Evolutionary conservation across 2,329 filamentous ascomycete species (phyloP).

Genomic region (Fusarium musae): DNA sequence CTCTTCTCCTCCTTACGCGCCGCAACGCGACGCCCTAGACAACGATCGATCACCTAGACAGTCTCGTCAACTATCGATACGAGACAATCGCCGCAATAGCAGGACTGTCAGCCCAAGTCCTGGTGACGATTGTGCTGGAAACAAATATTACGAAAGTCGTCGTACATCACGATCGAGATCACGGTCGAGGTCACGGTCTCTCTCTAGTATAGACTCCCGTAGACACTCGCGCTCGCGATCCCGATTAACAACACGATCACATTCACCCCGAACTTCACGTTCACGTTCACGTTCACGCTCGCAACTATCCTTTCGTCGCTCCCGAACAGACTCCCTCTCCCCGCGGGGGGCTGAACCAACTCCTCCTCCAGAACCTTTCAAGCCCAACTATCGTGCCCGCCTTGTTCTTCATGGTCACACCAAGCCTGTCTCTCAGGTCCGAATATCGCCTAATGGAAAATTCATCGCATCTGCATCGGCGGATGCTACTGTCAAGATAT

Average conservation of each 20-base stretch:
- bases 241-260: slow-evolving; percentile 45
- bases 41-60: slow-evolving; percentile 12
- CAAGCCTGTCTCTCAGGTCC: slow-evolving; percentile 82
- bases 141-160: slow-evolving; percentile 45
- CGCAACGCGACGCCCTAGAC: slow-evolving; percentile 34
- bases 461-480: slow-evolving; percentile 93
- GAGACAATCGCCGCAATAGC: slow-evolving; percentile 31
- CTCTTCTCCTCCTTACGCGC: slow-evolving; percentile 44
- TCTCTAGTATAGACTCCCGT: slow-evolving; percentile 52
- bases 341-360: slow-evolving; percentile 46
- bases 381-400: slow-evolving; percentile 74
- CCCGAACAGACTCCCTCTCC: slow-evolving; percentile 46
- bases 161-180: slow-evolving; percentile 49
- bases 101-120: slow-evolving; percentile 43
- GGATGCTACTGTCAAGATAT: slow-evolving; percentile 91
- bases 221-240: slow-evolving; percentile 49
- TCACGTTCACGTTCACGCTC: slow-evolving; percentile 46
- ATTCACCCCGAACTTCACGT: slow-evolving; percentile 47
- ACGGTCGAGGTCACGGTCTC: slow-evolving; percentile 49
- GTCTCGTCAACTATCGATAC: slow-evolving; percentile 33
- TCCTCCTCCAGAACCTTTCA: slow-evolving; percentile 61
- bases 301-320: slow-evolving; percentile 46
- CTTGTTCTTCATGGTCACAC: slow-evolving; percentile 82
- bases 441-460: slow-evolving; percentile 88
- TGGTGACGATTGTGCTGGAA: slow-evolving; percentile 34